Evolutionary conservation across 2,329 filamentous ascomycete genomes (phyloP).

Genomic region (Cladophialophora exuberans): DNA sequence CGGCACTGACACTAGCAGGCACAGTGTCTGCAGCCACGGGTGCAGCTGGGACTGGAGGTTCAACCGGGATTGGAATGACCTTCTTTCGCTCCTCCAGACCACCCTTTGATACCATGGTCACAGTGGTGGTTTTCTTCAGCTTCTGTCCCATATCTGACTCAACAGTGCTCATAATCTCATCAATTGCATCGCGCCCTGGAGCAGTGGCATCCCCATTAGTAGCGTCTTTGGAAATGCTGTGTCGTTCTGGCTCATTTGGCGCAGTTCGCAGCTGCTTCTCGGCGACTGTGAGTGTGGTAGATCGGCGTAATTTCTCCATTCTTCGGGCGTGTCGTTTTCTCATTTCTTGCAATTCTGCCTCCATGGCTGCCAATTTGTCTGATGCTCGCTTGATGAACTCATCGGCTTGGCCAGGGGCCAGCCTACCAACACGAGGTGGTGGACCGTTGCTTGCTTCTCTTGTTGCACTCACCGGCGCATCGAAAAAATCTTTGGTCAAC

Average conservation of each 20-base stretch:
- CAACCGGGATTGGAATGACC: conserved; percentile 7
- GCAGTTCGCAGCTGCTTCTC: conserved; percentile 75
- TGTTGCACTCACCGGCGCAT: conserved; percentile 54
- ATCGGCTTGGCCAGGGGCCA: conserved; percentile 76
- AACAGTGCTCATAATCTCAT: conserved; percentile 74
- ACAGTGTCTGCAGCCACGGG: conserved; percentile 11
- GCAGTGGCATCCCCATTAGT: conserved; percentile 16
- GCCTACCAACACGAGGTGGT: conserved; percentile 56
- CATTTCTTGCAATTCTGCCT: conserved; percentile 82
- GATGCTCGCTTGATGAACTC: conserved; percentile 81
- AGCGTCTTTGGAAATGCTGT: conserved; percentile 13
- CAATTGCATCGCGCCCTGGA: conserved; percentile 49
- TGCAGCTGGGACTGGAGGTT: background rate
- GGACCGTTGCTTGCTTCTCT: conserved; percentile 35
- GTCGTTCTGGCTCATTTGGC: conserved; percentile 47
- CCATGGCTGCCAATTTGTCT: conserved; percentile 71
- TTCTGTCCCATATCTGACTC: conserved; percentile 71
- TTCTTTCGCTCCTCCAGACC: conserved; percentile 64
- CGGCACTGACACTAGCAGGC: conserved; percentile 1
- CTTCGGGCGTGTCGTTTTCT: conserved; percentile 76
- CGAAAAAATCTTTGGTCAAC: conserved; percentile 83
- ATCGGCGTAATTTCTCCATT: conserved; percentile 73
- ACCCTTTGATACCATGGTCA: conserved; percentile 76
- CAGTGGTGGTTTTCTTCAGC: conserved; percentile 64
- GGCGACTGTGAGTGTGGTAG: conserved; percentile 69